These are phyloP conservation scores for Solanum pimpinellifolium DNA, from an alignment of 257 asterid genomes.

Conservation along the genomic window DNA sequence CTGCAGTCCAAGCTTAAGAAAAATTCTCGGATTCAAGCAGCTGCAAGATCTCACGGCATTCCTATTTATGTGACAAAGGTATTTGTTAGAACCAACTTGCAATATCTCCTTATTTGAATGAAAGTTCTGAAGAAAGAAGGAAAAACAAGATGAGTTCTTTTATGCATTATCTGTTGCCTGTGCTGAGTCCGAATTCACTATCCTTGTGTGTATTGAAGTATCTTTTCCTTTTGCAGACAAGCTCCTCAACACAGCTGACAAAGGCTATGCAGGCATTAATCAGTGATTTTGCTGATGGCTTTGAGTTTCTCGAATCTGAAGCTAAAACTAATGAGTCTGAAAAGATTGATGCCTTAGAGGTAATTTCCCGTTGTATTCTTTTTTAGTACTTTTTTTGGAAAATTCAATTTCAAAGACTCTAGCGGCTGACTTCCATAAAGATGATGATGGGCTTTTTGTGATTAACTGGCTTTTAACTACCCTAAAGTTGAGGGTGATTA, in stretches of 20 bases:
- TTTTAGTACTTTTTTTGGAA: background rate
- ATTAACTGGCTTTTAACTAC: background rate
- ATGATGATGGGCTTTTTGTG: background rate
- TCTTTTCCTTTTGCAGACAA: slow-evolving; percentile 38
- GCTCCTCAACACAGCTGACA: slow-evolving; percentile 50
- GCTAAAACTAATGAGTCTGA: slow-evolving; percentile 58
- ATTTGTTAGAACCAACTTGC: background rate
- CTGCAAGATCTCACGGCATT: slow-evolving; percentile 77
- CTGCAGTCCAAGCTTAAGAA: slow-evolving; percentile 86
- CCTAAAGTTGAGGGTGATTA: background rate
- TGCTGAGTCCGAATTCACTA: background rate
- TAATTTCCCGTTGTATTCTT: slow-evolving; percentile 5
- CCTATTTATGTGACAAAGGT: slow-evolving; percentile 80
- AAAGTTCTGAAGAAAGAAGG: background rate
- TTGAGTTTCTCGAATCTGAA: slow-evolving; percentile 48
- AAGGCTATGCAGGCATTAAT: slow-evolving; percentile 54
- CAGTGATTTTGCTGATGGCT: slow-evolving; percentile 51
- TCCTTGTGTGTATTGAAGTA: background rate
- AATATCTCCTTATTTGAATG: background rate
- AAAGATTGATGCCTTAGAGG: slow-evolving; percentile 93
- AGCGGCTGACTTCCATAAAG: background rate
- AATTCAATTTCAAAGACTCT: background rate
- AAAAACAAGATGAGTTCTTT: background rate
- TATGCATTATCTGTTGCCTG: background rate
- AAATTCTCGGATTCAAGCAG: slow-evolving; percentile 91